phyloP scores from a whole-genome alignment of 148 eudicot genomes.

The Vaccinium darrowii region DNA sequence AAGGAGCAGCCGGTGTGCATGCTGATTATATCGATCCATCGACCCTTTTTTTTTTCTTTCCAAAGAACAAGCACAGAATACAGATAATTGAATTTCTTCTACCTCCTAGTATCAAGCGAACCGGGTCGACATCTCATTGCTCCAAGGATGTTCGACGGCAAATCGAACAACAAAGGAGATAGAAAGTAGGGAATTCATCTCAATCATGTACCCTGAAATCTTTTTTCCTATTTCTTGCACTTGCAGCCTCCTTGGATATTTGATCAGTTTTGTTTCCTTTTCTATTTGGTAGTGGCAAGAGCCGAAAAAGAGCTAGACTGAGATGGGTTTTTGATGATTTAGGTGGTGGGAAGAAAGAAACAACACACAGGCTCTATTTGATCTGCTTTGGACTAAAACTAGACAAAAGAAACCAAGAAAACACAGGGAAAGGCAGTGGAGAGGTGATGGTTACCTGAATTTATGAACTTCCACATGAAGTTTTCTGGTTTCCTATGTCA shows the following conservation, averaged over 20 bases:
- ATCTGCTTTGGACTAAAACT: neutral
- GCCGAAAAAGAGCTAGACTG: neutral
- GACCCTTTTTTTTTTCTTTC: too few species aligned
- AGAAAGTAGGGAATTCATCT: constrained; percentile 22
- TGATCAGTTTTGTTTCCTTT: neutral
- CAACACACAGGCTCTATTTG: neutral
- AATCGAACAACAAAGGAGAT: constrained; percentile 26
- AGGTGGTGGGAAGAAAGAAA: neutral
- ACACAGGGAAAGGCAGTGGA: too few species aligned
- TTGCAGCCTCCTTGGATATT: neutral
- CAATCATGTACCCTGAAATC: neutral
- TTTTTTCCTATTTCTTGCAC: neutral
- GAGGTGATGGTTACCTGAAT: neutral
- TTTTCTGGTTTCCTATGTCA: neutral
- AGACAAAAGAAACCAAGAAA: neutral
- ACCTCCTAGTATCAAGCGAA: neutral
- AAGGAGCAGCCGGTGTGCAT: constrained; percentile 13
- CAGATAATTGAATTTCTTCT: neutral
- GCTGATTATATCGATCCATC: neutral
- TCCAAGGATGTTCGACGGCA: constrained; percentile 15
- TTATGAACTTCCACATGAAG: constrained; percentile 3
- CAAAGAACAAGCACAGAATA: neutral
- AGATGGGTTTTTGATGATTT: neutral
- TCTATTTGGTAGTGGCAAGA: neutral
- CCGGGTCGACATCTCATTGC: neutral